phyloP scores from a whole-genome alignment of 306 rosid genomes.

The Glycine latifolia region DNA sequence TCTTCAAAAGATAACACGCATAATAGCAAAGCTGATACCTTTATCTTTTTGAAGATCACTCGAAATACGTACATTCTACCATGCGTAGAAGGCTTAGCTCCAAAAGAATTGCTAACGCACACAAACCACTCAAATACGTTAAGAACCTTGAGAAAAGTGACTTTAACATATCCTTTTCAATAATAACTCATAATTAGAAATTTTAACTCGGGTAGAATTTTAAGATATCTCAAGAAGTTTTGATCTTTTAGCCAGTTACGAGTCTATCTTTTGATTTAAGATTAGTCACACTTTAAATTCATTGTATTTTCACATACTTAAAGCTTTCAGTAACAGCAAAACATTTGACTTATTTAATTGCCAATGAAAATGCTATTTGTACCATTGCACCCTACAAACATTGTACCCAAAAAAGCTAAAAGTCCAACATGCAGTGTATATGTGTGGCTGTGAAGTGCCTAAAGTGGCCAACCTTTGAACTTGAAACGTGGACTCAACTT shows the following conservation, averaged over 20 bases:
- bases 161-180: too few relatives aligned
- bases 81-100: neutral
- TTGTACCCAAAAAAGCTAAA: neutral
- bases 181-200: too few relatives aligned
- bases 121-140: neutral
- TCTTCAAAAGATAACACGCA: neutral
- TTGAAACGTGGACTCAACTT: neutral
- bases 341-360: neutral
- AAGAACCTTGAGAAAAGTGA: neutral
- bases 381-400: neutral
- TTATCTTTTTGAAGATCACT: too few relatives aligned
- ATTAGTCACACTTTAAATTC: too few relatives aligned
- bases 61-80: too few relatives aligned
- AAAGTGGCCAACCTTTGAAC: slow-evolving; percentile 26
- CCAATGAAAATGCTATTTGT: neutral
- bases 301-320: neutral
- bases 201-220: too few relatives aligned
- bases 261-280: too few relatives aligned
- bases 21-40: too few relatives aligned
- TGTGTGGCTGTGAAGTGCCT: slow-evolving; percentile 43
- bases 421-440: too few relatives aligned
- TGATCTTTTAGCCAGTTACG: too few relatives aligned
- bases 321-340: neutral
- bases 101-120: neutral
- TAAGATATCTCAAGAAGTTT: too few relatives aligned